Evolutionary conservation across 371 early-diverging fungal species (phyloP).

Genomic region (Lichtheimia hyalospora): DNA sequence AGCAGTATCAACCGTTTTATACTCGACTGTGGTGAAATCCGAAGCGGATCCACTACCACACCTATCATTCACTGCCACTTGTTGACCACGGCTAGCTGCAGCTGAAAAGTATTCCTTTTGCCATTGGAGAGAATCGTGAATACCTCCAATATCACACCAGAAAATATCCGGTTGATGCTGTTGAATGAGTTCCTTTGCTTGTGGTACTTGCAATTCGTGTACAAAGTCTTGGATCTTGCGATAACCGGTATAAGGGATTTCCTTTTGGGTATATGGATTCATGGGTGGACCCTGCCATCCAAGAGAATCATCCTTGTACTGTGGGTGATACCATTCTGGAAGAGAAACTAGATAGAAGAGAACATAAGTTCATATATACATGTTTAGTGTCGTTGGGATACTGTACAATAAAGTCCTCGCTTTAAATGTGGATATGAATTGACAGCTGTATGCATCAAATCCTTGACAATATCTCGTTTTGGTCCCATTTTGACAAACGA

Average conservation of each 20-base stretch:
- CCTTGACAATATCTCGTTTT: constrained; percentile 30
- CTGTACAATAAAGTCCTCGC: constrained; percentile 38
- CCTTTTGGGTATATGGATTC: constrained; percentile 24
- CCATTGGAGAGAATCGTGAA: constrained; percentile 36
- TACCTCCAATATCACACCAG: constrained; percentile 48
- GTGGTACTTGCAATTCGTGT: constrained; percentile 38
- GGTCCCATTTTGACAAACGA: constrained; percentile 21
- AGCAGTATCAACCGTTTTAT: constrained; percentile 5
- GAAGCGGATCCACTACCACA: constrained; percentile 30
- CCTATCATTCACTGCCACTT: constrained; percentile 32
- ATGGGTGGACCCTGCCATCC: constrained; percentile 34
- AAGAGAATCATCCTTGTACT: constrained; percentile 22
- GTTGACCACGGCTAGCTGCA: constrained; percentile 8
- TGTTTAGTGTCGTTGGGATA: too few relatives aligned
- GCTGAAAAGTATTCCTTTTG: constrained; percentile 27
- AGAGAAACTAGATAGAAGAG: constrained; percentile 26
- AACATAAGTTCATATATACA: neutral
- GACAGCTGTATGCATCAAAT: constrained; percentile 19
- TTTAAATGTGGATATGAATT: constrained; percentile 29
- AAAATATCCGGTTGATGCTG: constrained; percentile 31
- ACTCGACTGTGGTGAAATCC: constrained; percentile 40
- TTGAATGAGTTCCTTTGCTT: constrained; percentile 28
- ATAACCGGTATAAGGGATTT: constrained; percentile 23
- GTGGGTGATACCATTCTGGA: constrained; percentile 45
- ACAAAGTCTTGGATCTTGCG: constrained; percentile 27